A percentile compares a stretch with the other conserved stretches of the same genome.
Conservation (phyloP, 1,284 basidiomycete species). For the Ceratobasidium sp. region DNA sequence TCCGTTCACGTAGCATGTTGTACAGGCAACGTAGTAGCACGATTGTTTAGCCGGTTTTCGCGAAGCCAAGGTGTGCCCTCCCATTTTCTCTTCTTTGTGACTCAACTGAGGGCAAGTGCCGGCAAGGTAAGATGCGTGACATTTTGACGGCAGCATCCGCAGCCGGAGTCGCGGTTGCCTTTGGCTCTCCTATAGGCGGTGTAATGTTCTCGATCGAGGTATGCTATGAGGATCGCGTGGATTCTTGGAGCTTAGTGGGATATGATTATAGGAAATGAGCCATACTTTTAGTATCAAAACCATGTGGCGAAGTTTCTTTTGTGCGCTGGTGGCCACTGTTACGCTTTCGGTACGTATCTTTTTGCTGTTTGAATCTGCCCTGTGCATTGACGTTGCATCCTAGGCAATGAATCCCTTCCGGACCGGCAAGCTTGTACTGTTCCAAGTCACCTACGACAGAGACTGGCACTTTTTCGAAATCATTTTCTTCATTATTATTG, state of each 20-base stretch:
- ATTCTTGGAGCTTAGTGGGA: not conserved
- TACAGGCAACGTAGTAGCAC: conserved; percentile 87
- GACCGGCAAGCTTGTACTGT: conserved; percentile 96
- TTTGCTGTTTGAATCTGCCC: not conserved
- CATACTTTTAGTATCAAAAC: conserved; percentile 95
- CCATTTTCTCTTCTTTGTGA: too few relatives aligned
- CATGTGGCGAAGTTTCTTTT: conserved; percentile 98
- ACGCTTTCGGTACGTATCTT: conserved; percentile 80
- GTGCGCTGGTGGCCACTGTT: conserved; percentile 95
- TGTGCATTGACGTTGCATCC: not conserved
- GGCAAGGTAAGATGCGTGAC: conserved; percentile 90
- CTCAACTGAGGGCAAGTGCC: not conserved
- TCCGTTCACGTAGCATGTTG: conserved; percentile 98
- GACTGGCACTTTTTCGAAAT: conserved; percentile 99
- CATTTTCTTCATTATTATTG: conserved; percentile 91
- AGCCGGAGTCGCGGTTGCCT: conserved; percentile 96
- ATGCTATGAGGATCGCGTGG: not conserved
- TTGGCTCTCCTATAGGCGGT: conserved; percentile 97
- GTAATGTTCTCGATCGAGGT: conserved; percentile 84
- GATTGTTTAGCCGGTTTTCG: conserved; percentile 81
- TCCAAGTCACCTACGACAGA: conserved; percentile 96
- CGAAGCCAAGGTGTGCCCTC: conserved; percentile 77
- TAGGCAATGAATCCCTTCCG: conserved; percentile 98
- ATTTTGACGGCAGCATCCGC: conserved; percentile 95
- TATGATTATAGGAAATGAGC: conserved; percentile 87